phyloP scores from a whole-genome alignment of 129 eudicot genomes.

The Flaveria linearis region DNA sequence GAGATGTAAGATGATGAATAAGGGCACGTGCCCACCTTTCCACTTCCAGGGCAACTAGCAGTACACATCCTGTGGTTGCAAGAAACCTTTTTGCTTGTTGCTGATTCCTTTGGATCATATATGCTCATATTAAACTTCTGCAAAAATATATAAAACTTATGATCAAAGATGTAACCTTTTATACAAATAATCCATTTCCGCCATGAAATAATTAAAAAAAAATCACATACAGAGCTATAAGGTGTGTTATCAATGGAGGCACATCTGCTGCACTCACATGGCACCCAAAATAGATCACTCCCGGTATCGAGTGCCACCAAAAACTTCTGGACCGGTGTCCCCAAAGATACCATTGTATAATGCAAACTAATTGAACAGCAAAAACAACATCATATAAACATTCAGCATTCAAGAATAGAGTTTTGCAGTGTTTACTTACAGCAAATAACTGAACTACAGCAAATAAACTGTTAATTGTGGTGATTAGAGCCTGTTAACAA shows the following conservation, averaged over 20 bases:
- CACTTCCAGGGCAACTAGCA: constrained; percentile 48
- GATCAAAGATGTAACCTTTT: background rate
- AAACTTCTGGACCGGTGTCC: constrained; percentile 78
- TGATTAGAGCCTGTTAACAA: too few species aligned
- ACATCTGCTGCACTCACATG: constrained; percentile 71
- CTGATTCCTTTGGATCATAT: constrained; percentile 60
- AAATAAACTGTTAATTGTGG: background rate
- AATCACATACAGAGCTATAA: constrained; percentile 56
- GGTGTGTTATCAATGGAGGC: constrained; percentile 56
- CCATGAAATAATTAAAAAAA: background rate
- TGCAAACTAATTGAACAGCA: constrained; percentile 60
- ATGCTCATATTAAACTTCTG: constrained; percentile 84
- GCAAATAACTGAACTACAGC: background rate
- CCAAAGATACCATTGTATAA: constrained; percentile 71
- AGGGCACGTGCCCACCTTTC: constrained; percentile 56
- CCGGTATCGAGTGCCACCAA: constrained; percentile 93
- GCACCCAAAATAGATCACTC: constrained; percentile 92
- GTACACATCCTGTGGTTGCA: constrained; percentile 66
- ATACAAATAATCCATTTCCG: background rate
- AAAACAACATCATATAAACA: background rate
- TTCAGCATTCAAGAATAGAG: background rate
- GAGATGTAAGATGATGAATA: constrained; percentile 79
- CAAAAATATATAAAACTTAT: background rate
- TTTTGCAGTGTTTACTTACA: background rate
- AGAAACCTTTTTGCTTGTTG: constrained; percentile 74